Base-by-base conservation (phyloP, 140 eudicot genomes). In the Cichorium intybus region DNA sequence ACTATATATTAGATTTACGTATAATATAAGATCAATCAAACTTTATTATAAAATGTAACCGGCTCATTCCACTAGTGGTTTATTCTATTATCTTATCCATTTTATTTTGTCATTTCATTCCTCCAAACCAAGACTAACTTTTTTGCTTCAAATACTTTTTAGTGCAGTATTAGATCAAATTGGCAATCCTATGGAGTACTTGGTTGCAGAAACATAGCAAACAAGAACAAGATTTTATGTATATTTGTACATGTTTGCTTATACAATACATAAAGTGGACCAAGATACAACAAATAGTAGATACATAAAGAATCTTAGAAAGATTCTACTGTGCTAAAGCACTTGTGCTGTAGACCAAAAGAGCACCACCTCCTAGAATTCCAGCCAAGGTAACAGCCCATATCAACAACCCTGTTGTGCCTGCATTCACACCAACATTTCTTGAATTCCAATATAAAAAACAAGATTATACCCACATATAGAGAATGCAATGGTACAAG, bases 291-390 rank as follows among this genome's bases (percentile, higher is more conserved):
- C 18, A 43, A 43, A 43, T 43, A 43, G 14, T 43, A 14, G 15
- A n/a, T n/a, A 14, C 49, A 43, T 2, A 43, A 15, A 43, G 49
- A 43, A 43, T 15, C 49, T 4, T 43, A 9, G 18, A 43, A 14
- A 14, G 49, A 43, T 43, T 43, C 48, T 78, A 88, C 83, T 83
- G 86, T 43, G 95, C 86, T 84, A 90, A 77, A 64, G 96, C 96
- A 87, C 97, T 90, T 51, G 97, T 90, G 88, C 81, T 87, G 91
- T 91, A 87, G 61, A 85, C 97, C 21, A 87, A 84, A 55, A 91
- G 85, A 11, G 96, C 97, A 64, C 97, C 97, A 6, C 97, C 97
- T 15, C 95, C 97, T 5, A 91, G 88, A 69, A 90, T 60, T 20
- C 97, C 97, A 21, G 81, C 85, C 21, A 90, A 72, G 6, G 97